phyloP scores from a whole-genome alignment of 2,329 filamentous ascomycete species.

The Epichloe baconii region DNA sequence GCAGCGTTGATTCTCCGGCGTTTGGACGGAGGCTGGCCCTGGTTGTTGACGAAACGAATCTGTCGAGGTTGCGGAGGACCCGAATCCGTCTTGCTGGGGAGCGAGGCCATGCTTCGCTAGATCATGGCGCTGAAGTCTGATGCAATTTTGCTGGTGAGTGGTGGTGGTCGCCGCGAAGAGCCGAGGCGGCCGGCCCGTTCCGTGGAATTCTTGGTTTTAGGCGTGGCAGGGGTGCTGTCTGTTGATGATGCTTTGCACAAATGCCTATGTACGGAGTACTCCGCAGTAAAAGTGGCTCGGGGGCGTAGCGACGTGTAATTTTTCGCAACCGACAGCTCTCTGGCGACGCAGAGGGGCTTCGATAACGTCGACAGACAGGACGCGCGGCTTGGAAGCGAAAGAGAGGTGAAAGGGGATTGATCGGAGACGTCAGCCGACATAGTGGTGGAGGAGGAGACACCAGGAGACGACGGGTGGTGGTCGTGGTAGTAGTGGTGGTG shows the following conservation, averaged over 20 bases:
- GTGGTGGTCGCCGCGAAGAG: not conserved
- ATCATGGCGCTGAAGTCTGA: constrained; percentile 20
- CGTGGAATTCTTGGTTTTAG: not conserved
- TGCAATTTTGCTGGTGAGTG: not conserved
- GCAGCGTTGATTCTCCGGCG: constrained; percentile 67
- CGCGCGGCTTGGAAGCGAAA: not conserved
- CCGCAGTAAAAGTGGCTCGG: not conserved
- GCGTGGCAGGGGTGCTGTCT: not conserved
- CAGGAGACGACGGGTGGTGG: not conserved
- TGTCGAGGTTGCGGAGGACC: constrained; percentile 34
- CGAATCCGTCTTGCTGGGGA: constrained; percentile 28
- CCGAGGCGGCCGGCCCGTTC: not conserved
- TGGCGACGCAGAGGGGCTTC: not conserved
- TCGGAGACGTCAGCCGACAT: constrained; percentile 7
- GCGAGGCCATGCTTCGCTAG: constrained; percentile 30
- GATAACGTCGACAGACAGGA: not conserved
- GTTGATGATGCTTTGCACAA: constrained; percentile 1
- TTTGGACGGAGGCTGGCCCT: constrained; percentile 70
- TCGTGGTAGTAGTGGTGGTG: not conserved
- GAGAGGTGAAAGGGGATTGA: not conserved
- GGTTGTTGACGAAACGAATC: constrained; percentile 71
- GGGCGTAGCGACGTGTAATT: not conserved
- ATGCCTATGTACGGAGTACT: too few relatives aligned
- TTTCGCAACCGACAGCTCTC: not conserved
- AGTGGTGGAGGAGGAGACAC: not conserved